Conservation (phyloP, 768 basidiomycete species). For the Macrolepiota dolichaula region DNA sequence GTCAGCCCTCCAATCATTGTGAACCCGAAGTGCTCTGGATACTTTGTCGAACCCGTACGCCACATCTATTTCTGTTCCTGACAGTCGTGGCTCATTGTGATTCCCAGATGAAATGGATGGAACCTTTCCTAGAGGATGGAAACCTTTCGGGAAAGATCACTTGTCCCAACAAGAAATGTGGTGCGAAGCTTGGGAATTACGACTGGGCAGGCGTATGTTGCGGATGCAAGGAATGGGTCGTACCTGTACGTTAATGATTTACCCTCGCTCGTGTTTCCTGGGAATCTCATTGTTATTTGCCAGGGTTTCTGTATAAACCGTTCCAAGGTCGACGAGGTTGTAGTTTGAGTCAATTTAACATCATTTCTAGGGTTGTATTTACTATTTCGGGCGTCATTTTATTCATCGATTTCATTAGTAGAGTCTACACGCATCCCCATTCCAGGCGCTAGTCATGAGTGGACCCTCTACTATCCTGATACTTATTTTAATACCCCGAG, state of each 20-base stretch:
- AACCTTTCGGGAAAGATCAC: conserved; percentile 82
- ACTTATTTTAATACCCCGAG: too few species aligned
- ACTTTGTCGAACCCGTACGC: conserved; percentile 93
- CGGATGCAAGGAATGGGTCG: conserved; percentile 90
- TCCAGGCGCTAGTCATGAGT: neutral
- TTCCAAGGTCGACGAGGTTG: conserved; percentile 67
- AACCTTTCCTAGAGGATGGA: conserved; percentile 70
- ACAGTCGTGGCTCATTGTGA: neutral
- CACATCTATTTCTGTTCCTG: neutral
- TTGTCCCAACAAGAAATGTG: conserved; percentile 91
- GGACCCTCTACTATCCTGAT: neutral
- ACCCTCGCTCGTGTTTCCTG: neutral
- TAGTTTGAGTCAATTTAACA: conserved; percentile 13
- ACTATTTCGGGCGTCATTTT: neutral
- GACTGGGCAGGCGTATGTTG: conserved; percentile 96
- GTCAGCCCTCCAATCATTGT: conserved; percentile 64
- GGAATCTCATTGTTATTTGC: neutral
- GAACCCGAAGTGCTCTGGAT: conserved; percentile 89
- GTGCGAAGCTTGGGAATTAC: conserved; percentile 89
- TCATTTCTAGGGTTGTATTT: neutral
- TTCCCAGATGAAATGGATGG: conserved; percentile 93
- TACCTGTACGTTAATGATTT: conserved; percentile 57
- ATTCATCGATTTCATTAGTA: too few species aligned
- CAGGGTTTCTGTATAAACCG: conserved; percentile 66
- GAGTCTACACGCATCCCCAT: neutral